Percentiles rank a stretch among this genome's conserved stretches.
Evolutionary conservation across 441 rosid genomes (phyloP).

Genomic region (Euphorbia schlechtendalii): DNA sequence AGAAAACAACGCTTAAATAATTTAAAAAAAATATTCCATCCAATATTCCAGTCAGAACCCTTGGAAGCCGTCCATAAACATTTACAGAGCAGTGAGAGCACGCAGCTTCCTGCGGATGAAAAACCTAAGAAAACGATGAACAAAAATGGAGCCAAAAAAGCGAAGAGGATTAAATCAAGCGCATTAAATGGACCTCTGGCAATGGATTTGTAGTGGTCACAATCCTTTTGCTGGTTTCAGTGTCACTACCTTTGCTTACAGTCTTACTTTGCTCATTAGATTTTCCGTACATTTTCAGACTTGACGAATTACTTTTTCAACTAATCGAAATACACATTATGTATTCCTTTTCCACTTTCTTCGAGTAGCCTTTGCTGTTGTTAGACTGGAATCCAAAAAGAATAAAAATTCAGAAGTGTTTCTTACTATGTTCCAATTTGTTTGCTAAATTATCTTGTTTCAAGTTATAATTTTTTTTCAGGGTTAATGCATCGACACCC

Average conservation of each 20-base stretch:
- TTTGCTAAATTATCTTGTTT: neutral
- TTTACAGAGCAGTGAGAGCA: constrained; percentile 47
- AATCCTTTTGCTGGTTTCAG: neutral
- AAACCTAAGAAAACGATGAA: constrained; percentile 44
- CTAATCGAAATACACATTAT: neutral
- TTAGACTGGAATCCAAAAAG: neutral
- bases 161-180: constrained; percentile 33
- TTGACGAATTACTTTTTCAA: neutral
- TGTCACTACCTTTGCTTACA: neutral
- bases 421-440: too few species aligned
- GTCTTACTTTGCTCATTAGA: neutral
- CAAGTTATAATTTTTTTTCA: too few species aligned
- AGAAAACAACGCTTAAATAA: too few species aligned
- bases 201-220: constrained; percentile 38
- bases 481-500: too few species aligned
- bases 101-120: constrained; percentile 51
- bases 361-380: neutral
- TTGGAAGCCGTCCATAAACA: constrained; percentile 66
- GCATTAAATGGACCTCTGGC: constrained; percentile 23
- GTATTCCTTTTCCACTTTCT: neutral
- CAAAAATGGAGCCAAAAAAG: constrained; percentile 46
- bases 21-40: too few species aligned
- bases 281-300: neutral
- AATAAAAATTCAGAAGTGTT: neutral
- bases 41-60: constrained; percentile 65